Evolutionary conservation across 257 asterid genomes (phyloP), one percentile per base, ranked within the genome.

Genomic region (Paraleonurus japonicus): DNA sequence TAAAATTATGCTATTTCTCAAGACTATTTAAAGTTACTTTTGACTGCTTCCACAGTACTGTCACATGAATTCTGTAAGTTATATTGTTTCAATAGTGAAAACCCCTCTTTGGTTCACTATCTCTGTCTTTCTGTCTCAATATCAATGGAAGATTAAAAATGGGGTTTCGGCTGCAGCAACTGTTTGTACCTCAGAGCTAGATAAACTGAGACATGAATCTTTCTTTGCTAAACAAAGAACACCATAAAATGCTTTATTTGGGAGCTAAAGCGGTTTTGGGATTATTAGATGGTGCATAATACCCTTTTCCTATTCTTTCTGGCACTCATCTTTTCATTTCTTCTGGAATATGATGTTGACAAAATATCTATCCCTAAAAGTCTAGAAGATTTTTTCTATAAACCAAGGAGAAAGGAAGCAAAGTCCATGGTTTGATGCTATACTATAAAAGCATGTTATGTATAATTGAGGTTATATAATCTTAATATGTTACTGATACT

Each of bases 401-500:
- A 57, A 15, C 11, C 15, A 27, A 63, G 37, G 63, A 67, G 28
- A 54, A 57, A 51, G 58, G 51, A 39, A 68, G 39, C 27, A 22
- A 35, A 33, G 28, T 32, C 41, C 50, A 23, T 26, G n/a, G 50
- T 66, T 61, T 61, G 61, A 65, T 61, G 62, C 66, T 59, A 19
- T 59, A 55, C 32, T 43, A 17, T 10, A 16, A 51, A 48, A 37
- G 39, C 45, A 72, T n/a, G 24, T 26, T 51, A n/a, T 60, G 22
- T 55, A 17, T 69, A 41, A 24, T 54, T 76, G 69, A 57, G 54
- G 73, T 48, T 65, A 2, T 47, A 65, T 75, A 26, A 27, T 47
- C 33, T 50, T 75, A 9, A 65, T 45, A 48, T 13, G 4, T 53
- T 4, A 37, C 22, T 1, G 57, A 50, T 75, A 15, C n/a, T 30